phyloP scores from a whole-genome alignment of 2,329 filamentous ascomycete species.

The Tetracladium maxilliforme region DNA sequence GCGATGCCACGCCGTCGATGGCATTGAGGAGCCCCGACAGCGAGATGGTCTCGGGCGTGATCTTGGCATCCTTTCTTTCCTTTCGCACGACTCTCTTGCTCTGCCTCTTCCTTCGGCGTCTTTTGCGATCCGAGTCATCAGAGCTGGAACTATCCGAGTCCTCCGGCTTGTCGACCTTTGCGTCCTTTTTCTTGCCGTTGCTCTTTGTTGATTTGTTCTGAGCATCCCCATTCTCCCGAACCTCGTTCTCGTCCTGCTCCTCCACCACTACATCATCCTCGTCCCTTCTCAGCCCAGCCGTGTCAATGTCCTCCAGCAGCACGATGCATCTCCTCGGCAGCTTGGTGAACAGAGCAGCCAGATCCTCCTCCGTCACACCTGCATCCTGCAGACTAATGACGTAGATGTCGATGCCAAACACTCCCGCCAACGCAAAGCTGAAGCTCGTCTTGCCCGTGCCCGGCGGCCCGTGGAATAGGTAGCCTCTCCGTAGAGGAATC shows the following conservation, averaged over 20 bases:
- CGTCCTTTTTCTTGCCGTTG: conserved; percentile 8
- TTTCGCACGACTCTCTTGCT: conserved; percentile 18
- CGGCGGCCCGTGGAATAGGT: conserved; percentile 63
- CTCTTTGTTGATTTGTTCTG: conserved; percentile 5
- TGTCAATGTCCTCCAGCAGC: conserved; percentile 56
- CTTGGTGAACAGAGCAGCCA: conserved; percentile 41
- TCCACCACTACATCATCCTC: conserved; percentile 9
- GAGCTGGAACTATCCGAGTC: conserved; percentile 1
- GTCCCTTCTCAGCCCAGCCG: conserved; percentile 38
- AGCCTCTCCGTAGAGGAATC: conserved; percentile 63
- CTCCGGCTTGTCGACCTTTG: conserved; percentile 5
- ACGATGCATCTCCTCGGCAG: conserved; percentile 51
- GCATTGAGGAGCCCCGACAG: conserved; percentile 70
- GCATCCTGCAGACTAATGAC: conserved; percentile 45
- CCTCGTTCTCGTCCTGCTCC: conserved; percentile 4
- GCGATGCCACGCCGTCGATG: conserved; percentile 68
- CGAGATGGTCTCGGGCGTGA: conserved; percentile 37
- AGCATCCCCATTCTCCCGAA: conserved; percentile 8
- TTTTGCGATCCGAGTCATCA: conserved; percentile 5
- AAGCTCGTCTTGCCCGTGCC: conserved; percentile 62
- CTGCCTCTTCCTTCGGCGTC: conserved; percentile 4
- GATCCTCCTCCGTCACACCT: conserved; percentile 44
- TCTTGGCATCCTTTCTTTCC: conserved; percentile 19
- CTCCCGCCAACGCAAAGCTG: conserved; percentile 48
- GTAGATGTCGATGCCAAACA: conserved; percentile 53